A percentile compares a stretch with the other conserved stretches of the same genome.
These are phyloP conservation scores for Fraxinus paxiana DNA, from an alignment of 305 asterid species.

Conservation along the genomic window DNA sequence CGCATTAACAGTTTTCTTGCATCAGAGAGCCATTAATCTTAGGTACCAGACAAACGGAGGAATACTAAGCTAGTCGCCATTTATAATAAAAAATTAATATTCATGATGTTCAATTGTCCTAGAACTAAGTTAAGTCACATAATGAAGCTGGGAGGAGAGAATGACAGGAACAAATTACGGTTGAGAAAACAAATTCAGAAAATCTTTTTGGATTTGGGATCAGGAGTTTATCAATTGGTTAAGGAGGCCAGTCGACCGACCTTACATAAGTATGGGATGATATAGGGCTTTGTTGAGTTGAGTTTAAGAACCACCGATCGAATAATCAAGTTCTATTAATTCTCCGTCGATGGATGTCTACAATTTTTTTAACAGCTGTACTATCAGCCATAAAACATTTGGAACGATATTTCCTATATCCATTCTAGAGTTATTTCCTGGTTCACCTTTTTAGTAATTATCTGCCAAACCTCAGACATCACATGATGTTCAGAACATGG, in stretches of 20 bases:
- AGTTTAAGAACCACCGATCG: not conserved
- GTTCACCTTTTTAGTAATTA: not conserved
- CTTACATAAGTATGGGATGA: not conserved
- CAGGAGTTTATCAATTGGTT: not conserved
- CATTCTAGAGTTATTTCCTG: not conserved
- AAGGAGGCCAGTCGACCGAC: not conserved
- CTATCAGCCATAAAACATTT: not conserved
- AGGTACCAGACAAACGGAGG: not conserved
- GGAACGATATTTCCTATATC: not conserved
- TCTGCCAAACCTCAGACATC: not conserved
- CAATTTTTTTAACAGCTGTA: not conserved
- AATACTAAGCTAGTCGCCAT: not conserved
- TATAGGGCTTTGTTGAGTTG: not conserved
- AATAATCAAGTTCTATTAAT: not conserved
- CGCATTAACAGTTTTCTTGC: not conserved
- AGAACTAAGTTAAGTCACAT: not conserved
- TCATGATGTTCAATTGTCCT: not conserved
- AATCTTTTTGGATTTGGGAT: not conserved
- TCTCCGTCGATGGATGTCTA: not conserved
- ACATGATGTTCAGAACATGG: not conserved
- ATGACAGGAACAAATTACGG: not conserved
- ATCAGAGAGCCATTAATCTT: not conserved
- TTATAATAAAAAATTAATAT: no score
- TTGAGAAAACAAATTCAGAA: not conserved
- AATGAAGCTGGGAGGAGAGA: not conserved